Conservation (phyloP, 305 asterid genomes). For the Solanum hybrid region DNA sequence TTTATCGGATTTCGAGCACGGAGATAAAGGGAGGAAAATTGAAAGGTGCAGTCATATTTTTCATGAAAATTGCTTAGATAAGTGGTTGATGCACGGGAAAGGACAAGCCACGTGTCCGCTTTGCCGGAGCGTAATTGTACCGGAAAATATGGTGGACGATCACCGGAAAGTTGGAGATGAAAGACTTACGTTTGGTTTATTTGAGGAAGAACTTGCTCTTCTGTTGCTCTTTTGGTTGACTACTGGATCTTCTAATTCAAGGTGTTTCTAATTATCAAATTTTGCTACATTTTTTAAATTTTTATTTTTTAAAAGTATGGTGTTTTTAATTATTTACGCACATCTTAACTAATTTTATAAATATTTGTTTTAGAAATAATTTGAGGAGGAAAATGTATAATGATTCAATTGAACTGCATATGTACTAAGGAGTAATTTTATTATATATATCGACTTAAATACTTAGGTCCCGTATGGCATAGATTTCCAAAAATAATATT, state of each 20-base stretch:
- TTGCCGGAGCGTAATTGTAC: slow-evolving; percentile 42
- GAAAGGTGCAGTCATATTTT: slow-evolving; percentile 36
- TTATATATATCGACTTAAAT: too few species aligned
- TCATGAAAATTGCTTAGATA: slow-evolving; percentile 42
- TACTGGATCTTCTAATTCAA: not conserved
- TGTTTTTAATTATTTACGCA: not conserved
- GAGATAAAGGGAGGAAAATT: slow-evolving; percentile 29
- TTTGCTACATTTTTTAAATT: not conserved
- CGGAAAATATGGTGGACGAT: slow-evolving; percentile 14
- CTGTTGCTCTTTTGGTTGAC: slow-evolving; percentile 12
- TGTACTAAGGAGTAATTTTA: too few species aligned
- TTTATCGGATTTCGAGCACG: slow-evolving; percentile 24
- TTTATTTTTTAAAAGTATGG: not conserved
- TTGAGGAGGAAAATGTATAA: not conserved
- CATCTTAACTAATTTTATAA: not conserved
- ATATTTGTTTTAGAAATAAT: not conserved
- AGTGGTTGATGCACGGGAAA: slow-evolving; percentile 26
- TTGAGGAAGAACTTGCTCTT: slow-evolving; percentile 21
- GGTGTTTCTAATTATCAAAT: not conserved
- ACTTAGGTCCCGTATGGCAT: too few species aligned
- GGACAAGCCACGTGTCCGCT: slow-evolving; percentile 44
- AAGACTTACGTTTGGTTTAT: not conserved
- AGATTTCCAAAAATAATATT: too few species aligned
- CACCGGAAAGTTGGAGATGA: not conserved
- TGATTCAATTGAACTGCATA: too few species aligned